phyloP scores from a whole-genome alignment of 2,329 filamentous ascomycete species.

The Aspergillus fructus region DNA sequence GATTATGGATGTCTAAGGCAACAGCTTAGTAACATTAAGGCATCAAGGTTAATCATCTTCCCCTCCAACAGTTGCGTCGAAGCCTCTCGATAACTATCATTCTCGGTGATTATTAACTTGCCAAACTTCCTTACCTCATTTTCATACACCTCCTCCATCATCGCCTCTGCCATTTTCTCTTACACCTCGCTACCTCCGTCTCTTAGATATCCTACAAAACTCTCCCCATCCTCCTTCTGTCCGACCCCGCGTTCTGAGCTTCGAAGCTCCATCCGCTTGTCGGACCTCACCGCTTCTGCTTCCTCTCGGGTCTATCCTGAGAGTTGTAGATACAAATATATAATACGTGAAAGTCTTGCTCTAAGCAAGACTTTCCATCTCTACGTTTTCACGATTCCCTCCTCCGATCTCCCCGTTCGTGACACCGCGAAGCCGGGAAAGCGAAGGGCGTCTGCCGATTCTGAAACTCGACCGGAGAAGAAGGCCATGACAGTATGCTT shows the following conservation, averaged over 20 bases:
- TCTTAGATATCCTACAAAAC: not conserved
- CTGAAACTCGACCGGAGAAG: constrained; percentile 50
- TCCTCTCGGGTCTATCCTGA: constrained; percentile 26
- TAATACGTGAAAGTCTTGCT: constrained; percentile 44
- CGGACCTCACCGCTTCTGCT: constrained; percentile 22
- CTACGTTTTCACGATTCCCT: constrained; percentile 42
- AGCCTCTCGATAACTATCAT: not conserved
- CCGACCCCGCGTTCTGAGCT: constrained; percentile 3
- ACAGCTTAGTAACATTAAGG: not conserved
- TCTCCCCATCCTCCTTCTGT: not conserved
- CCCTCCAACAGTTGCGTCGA: constrained; percentile 22
- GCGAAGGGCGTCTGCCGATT: constrained; percentile 51
- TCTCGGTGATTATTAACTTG: constrained; percentile 12
- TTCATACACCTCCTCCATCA: constrained; percentile 9
- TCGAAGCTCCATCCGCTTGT: constrained; percentile 7
- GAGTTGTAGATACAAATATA: constrained; percentile 23
- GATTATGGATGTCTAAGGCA: not conserved
- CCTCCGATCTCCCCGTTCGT: constrained; percentile 44
- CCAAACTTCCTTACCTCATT: not conserved
- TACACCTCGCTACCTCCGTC: not conserved
- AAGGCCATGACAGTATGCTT: constrained; percentile 52
- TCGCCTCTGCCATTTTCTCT: constrained; percentile 6
- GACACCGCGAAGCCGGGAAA: constrained; percentile 52
- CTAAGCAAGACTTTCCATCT: constrained; percentile 42
- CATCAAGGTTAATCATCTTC: constrained; percentile 5